Conservation (phyloP, 164 flowering plant species). For the Chloranthus sessilifolius region DNA sequence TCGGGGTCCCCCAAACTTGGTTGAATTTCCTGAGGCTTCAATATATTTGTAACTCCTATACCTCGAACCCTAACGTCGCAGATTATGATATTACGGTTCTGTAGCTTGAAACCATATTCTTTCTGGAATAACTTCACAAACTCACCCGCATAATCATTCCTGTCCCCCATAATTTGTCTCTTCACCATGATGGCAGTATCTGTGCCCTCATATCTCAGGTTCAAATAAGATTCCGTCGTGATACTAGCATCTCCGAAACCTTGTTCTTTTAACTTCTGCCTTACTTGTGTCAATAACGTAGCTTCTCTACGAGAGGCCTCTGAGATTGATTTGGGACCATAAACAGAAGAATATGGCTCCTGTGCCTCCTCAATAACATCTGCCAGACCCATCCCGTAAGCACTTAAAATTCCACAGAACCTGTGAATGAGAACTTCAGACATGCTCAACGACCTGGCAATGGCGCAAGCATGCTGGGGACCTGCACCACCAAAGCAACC, state of each 20-base stretch:
- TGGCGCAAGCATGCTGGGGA: constrained; percentile 98
- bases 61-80: constrained; percentile 96
- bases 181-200: constrained; percentile 99
- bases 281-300: constrained; percentile 49
- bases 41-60: constrained; percentile 77
- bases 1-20: constrained; percentile 37
- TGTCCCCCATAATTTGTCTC: constrained; percentile 29
- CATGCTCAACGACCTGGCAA: constrained; percentile 93
- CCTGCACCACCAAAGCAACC: constrained; percentile 99
- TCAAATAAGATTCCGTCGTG: constrained; percentile 60
- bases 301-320: constrained; percentile 69
- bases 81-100: constrained; percentile 69
- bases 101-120: constrained; percentile 90
- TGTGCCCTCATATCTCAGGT: constrained; percentile 92
- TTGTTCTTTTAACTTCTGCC: constrained; percentile 57
- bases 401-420: constrained; percentile 95
- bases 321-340: constrained; percentile 47
- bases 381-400: constrained; percentile 98
- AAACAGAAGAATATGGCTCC: constrained; percentile 87
- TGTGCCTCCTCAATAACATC: constrained; percentile 96
- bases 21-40: constrained; percentile 54
- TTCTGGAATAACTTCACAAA: constrained; percentile 77
- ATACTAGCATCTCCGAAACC: constrained; percentile 67
- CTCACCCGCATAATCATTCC: constrained; percentile 56
- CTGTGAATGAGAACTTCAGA: constrained; percentile 85